These are phyloP conservation scores for Turritis glabra DNA, from an alignment of 345 rosid species.

Conservation along the genomic window DNA sequence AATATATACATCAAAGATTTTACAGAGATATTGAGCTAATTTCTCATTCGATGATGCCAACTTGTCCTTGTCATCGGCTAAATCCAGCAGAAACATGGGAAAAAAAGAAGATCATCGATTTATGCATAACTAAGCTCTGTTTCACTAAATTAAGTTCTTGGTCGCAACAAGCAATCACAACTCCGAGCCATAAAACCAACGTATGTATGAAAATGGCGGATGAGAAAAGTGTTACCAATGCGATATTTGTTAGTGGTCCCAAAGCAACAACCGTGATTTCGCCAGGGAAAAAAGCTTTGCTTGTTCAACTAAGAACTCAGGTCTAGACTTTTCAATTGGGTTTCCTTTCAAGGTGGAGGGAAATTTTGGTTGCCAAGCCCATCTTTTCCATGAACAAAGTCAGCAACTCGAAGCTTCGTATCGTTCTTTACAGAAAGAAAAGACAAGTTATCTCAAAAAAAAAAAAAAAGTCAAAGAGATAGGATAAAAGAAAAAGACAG, in stretches of 20 bases:
- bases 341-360: conserved; percentile 79
- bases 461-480: not conserved
- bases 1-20: conserved; percentile 55
- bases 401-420: conserved; percentile 81
- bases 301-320: conserved; percentile 79
- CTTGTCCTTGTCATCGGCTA: conserved; percentile 71
- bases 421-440: conserved; percentile 55
- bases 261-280: conserved; percentile 88
- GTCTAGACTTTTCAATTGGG: conserved; percentile 68
- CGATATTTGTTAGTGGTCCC: conserved; percentile 89
- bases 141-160: not conserved
- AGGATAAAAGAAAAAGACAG: not conserved
- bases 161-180: too few species aligned
- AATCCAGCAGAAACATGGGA: conserved; percentile 6
- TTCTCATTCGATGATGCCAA: conserved; percentile 64
- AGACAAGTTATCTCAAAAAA: not conserved
- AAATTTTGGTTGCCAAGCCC: conserved; percentile 98
- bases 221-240: conserved; percentile 59
- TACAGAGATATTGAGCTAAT: conserved; percentile 71
- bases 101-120: not conserved
- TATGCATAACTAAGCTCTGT: not conserved
- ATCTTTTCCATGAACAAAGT: conserved; percentile 91
- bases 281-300: conserved; percentile 77
- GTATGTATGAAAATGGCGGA: not conserved
- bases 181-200: too few species aligned